These are phyloP conservation scores for Aspergillus sp. DNA, from an alignment of 2,329 filamentous ascomycete species.

Conservation along the genomic window DNA sequence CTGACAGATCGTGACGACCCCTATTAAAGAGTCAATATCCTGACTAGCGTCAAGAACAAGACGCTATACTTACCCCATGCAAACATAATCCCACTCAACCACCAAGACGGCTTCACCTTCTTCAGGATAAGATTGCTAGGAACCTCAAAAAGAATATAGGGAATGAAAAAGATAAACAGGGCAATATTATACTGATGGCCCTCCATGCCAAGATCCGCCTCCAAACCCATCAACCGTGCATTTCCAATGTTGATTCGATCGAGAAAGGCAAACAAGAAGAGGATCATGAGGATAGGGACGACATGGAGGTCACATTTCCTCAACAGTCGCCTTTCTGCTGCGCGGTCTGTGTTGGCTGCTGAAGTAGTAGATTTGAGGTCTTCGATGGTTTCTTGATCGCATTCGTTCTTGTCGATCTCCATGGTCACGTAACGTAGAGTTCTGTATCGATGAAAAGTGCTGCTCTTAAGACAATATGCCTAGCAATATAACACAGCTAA, in stretches of 20 bases:
- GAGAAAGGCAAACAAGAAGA: constrained; percentile 43
- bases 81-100: constrained; percentile 40
- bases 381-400: constrained; percentile 11
- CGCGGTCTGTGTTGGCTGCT: constrained; percentile 18
- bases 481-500: no score
- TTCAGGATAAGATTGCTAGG: constrained; percentile 46
- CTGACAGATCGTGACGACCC: constrained; percentile 39
- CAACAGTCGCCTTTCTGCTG: constrained; percentile 41
- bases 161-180: constrained; percentile 42
- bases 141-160: constrained; percentile 43
- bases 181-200: constrained; percentile 40
- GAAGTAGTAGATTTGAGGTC: constrained; percentile 8
- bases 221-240: constrained; percentile 42
- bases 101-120: constrained; percentile 36
- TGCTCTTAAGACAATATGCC: neutral
- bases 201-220: constrained; percentile 40
- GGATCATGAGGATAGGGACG: constrained; percentile 43
- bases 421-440: neutral
- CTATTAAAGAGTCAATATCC: constrained; percentile 13
- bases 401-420: constrained; percentile 6
- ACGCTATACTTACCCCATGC: constrained; percentile 28
- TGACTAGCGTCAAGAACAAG: neutral
- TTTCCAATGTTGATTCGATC: constrained; percentile 48
- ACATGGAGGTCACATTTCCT: constrained; percentile 47
- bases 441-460: neutral